Evolutionary conservation across 257 asterid genomes (phyloP).

Genomic region (Nicotiana otophora): DNA sequence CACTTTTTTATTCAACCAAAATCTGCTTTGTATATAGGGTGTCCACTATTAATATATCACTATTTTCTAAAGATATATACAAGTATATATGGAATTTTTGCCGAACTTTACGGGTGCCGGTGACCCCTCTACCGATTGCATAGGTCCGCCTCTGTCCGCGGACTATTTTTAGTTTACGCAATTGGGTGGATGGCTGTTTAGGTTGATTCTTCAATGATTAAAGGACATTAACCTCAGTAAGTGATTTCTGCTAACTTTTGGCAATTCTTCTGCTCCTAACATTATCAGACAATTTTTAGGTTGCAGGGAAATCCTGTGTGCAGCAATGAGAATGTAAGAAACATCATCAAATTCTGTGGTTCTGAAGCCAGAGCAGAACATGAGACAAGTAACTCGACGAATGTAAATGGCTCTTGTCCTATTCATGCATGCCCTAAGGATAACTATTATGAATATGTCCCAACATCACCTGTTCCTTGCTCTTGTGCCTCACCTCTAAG

Average conservation of each 20-base stretch:
- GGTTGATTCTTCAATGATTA: neutral
- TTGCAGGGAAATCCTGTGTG: conserved; percentile 82
- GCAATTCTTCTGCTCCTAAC: neutral
- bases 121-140: no score
- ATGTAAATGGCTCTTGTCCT: conserved; percentile 27
- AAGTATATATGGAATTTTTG: no score
- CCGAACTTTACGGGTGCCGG: no score
- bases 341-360: conserved; percentile 46
- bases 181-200: no score
- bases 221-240: neutral
- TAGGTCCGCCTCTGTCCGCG: no score
- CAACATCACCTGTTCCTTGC: conserved; percentile 61
- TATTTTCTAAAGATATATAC: no score
- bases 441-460: conserved; percentile 28
- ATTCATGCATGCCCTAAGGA: conserved; percentile 51
- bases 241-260: neutral
- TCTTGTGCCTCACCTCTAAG: conserved; percentile 73
- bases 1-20: no score
- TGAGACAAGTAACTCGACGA: conserved; percentile 17
- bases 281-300: conserved; percentile 24
- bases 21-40: no score
- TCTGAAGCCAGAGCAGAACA: conserved; percentile 36
- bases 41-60: no score
- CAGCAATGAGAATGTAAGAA: conserved; percentile 16
- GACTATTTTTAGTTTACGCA: no score